These are phyloP conservation scores for Otatea glauca DNA, from an alignment of 176 grass and related monocot species.

Conservation along the genomic window DNA sequence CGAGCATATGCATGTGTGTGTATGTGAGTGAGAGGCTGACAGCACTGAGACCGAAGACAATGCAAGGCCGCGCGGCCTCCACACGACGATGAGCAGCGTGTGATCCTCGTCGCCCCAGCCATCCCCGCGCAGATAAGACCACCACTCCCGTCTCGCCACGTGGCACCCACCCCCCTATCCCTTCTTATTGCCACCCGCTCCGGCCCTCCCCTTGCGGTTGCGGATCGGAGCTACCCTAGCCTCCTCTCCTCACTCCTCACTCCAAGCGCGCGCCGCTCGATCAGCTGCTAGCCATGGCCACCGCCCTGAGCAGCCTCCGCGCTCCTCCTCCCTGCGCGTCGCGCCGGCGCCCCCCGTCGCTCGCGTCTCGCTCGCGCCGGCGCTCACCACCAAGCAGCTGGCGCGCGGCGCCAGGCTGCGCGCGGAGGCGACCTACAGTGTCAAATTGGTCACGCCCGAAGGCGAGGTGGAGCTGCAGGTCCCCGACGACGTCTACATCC, in stretches of 20 bases:
- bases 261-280: no score
- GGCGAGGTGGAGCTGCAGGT: slow-evolving; percentile 67
- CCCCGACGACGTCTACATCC: slow-evolving; percentile 66
- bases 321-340: slow-evolving; percentile 37
- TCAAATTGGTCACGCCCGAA: slow-evolving; percentile 58
- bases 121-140: slow-evolving; percentile 42
- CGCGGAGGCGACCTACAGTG: slow-evolving; percentile 63
- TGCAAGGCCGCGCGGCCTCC: no score
- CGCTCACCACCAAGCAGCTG: not conserved
- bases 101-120: slow-evolving; percentile 46
- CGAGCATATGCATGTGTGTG: no score
- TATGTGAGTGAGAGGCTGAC: no score
- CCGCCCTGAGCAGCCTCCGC: slow-evolving; percentile 54
- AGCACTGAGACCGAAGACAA: no score
- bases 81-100: slow-evolving; percentile 49
- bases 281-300: slow-evolving; percentile 18
- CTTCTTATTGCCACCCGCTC: slow-evolving; percentile 21
- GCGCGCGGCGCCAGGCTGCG: slow-evolving; percentile 22
- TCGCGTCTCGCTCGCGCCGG: not conserved
- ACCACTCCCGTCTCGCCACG: slow-evolving; percentile 42
- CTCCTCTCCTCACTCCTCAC: no score
- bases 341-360: not conserved
- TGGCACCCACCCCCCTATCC: slow-evolving; percentile 10
- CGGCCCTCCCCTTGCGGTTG: no score
- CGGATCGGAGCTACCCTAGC: no score